Evolutionary conservation across 345 rosid species (phyloP), one percentile per base, ranked within the genome.

Genomic region (Clarkia xantiana): DNA sequence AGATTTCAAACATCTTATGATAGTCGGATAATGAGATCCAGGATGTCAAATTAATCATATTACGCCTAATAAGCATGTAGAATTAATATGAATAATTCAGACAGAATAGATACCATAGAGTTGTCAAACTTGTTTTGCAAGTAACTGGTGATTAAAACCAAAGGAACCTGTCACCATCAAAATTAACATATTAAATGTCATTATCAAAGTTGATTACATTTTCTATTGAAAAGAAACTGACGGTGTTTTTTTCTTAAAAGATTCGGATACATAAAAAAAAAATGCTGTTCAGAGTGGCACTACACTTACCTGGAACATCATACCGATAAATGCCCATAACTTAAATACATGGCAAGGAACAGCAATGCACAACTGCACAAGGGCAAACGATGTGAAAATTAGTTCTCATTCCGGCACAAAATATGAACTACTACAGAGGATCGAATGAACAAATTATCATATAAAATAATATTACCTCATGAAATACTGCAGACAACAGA

Each of bases 331-430:
- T 55, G 99, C 97, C 99, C 99, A 93, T 22, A 77, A 66, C 67
- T 84, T 84, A 67, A 84, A 93, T 23, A 93, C 67, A 68, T 75
- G 95, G 71, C 95, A 87, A 44, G 99, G 99, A 55, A 93, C 94
- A 22, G 95, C 99, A 49, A 87, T 82, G 60, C 95, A 93, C 60
- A 93, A 57, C 99, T 93, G 79, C 42, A 40, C 14, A 29, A 29
- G 9, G 36, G 36, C 9, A 5, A 5, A 5, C 1, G 8, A 29
- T 29, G 6, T 29, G 9, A 29, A 29, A 29, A 29, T 29, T 3
- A 29, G 36, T 29, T 0, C 9, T 7, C 36, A 29, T 29, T 29
- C 5, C 5, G 25, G 25, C 25, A 5, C 2, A 22, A 22, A 29
- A 7, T 29, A 22, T 22, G 36, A 29, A 29, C 9, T 29, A 29